Percentiles rank a stretch among this genome's conserved stretches.
phyloP scores from a whole-genome alignment of 2,329 filamentous ascomycete genomes.

The Fusarium verrucosum region DNA sequence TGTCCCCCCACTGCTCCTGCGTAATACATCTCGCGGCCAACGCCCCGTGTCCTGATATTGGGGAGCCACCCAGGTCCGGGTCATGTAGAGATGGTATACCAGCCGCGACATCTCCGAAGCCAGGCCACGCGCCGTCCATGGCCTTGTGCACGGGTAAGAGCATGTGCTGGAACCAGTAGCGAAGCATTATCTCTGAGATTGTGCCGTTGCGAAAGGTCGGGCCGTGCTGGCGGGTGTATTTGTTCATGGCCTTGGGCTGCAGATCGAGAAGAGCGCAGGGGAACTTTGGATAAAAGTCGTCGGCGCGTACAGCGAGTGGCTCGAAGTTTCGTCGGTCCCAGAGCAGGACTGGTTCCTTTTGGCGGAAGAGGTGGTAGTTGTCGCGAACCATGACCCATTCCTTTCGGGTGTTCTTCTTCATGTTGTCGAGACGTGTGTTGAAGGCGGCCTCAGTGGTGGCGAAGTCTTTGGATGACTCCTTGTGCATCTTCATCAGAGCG shows the following conservation, averaged over 20 bases:
- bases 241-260: slow-evolving; percentile 65
- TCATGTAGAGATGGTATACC: slow-evolving; percentile 62
- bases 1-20: slow-evolving; percentile 63
- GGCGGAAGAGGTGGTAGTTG: slow-evolving; percentile 61
- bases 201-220: slow-evolving; percentile 57
- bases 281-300: slow-evolving; percentile 74
- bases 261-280: slow-evolving; percentile 71
- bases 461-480: slow-evolving; percentile 39
- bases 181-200: slow-evolving; percentile 60
- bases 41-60: slow-evolving; percentile 51
- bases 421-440: slow-evolving; percentile 46
- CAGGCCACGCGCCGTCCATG: slow-evolving; percentile 66
- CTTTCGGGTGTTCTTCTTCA: slow-evolving; percentile 47
- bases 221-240: slow-evolving; percentile 58
- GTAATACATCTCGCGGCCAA: slow-evolving; percentile 61
- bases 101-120: slow-evolving; percentile 63
- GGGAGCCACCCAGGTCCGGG: slow-evolving; percentile 56
- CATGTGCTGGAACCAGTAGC: slow-evolving; percentile 54
- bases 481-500: slow-evolving; percentile 31
- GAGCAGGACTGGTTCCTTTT: slow-evolving; percentile 61
- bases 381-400: slow-evolving; percentile 59
- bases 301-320: slow-evolving; percentile 64
- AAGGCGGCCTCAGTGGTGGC: slow-evolving; percentile 47
- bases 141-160: slow-evolving; percentile 56
- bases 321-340: slow-evolving; percentile 79